Conservation (phyloP, 495 filamentous ascomycete species). For the Aspergillus funiculosus region DNA sequence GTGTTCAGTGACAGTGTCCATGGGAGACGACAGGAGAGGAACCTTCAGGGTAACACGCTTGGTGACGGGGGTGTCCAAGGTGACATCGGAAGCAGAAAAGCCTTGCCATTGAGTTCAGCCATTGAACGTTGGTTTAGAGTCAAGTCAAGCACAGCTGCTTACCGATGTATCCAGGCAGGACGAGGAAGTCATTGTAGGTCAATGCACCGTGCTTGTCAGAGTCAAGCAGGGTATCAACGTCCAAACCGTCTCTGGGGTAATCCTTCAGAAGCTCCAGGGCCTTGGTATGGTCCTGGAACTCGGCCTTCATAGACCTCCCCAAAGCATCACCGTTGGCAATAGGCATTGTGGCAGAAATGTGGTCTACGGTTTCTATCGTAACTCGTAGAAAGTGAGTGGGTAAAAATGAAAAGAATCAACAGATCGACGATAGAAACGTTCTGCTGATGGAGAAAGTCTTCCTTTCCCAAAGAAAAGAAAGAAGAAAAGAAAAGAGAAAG, state of each 20-base stretch:
- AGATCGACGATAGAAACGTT: slow-evolving; percentile 39
- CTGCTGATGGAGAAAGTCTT: slow-evolving; percentile 50
- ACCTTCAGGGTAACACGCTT: slow-evolving; percentile 92
- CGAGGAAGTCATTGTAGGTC: slow-evolving; percentile 74
- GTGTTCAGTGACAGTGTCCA: slow-evolving; percentile 99
- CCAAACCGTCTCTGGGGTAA: slow-evolving; percentile 78
- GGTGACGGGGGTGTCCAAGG: slow-evolving; percentile 84
- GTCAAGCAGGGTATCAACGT: slow-evolving; percentile 75
- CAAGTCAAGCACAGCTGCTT: slow-evolving; percentile 22
- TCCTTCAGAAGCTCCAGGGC: slow-evolving; percentile 73
- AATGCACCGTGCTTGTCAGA: slow-evolving; percentile 82
- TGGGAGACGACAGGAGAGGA: slow-evolving; percentile 91
- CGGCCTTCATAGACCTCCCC: slow-evolving; percentile 40
- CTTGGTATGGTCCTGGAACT: slow-evolving; percentile 51
- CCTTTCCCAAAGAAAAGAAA: slow-evolving; percentile 53
- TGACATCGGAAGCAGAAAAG: slow-evolving; percentile 87
- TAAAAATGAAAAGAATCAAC: slow-evolving; percentile 36
- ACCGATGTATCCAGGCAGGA: slow-evolving; percentile 64
- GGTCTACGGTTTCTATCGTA: slow-evolving; percentile 22
- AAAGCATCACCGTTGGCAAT: slow-evolving; percentile 58
- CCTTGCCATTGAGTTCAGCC: slow-evolving; percentile 47
- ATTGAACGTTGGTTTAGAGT: slow-evolving; percentile 39
- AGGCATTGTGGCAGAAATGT: slow-evolving; percentile 53
- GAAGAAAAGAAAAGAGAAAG: slow-evolving; percentile 42
- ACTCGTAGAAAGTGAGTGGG: slow-evolving; percentile 19